A percentile compares a stretch with the other conserved stretches of the same genome.
Evolutionary conservation across 2,329 filamentous ascomycete species (phyloP).

Genomic region (Trichoderma cornu-damae): DNA sequence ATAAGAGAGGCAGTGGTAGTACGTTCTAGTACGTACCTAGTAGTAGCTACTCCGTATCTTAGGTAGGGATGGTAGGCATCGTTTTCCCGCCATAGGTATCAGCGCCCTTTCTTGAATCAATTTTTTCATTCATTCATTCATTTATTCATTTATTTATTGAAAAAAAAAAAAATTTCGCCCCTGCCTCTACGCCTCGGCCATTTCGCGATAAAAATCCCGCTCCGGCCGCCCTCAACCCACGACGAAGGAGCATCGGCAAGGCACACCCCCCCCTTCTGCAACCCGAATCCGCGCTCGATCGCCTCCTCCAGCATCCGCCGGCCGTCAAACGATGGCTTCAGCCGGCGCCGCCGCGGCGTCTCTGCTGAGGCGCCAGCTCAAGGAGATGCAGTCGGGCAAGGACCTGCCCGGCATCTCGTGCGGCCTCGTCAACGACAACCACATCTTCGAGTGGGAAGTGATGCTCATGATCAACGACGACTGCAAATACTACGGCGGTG

Average conservation of each 20-base stretch:
- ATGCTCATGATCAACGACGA: slow-evolving; percentile 98
- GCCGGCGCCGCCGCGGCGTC: slow-evolving; percentile 55
- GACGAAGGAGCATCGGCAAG: background rate
- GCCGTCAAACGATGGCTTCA: slow-evolving; percentile 36
- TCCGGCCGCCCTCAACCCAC: too few relatives aligned
- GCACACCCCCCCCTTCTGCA: too few relatives aligned
- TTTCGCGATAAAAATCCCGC: background rate
- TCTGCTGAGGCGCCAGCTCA: slow-evolving; percentile 79
- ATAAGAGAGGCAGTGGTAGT: too few relatives aligned
- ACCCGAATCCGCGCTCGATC: background rate
- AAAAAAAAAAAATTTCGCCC: too few relatives aligned
- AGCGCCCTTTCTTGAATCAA: background rate
- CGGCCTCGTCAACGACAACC: slow-evolving; percentile 75
- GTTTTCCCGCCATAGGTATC: background rate
- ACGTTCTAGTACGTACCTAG: too few relatives aligned
- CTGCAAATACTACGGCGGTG: slow-evolving; percentile 88
- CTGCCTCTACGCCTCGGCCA: background rate
- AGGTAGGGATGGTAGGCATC: background rate
- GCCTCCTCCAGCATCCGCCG: background rate
- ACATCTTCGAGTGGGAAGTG: slow-evolving; percentile 96
- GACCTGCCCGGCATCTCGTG: slow-evolving; percentile 93
- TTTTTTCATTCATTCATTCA: background rate
- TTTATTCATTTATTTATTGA: too few relatives aligned
- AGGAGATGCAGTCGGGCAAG: slow-evolving; percentile 87
- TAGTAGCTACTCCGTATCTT: too few relatives aligned